These are phyloP conservation scores for Gossypium rotundifolium DNA, from an alignment of 345 rosid genomes.

Conservation along the genomic window DNA sequence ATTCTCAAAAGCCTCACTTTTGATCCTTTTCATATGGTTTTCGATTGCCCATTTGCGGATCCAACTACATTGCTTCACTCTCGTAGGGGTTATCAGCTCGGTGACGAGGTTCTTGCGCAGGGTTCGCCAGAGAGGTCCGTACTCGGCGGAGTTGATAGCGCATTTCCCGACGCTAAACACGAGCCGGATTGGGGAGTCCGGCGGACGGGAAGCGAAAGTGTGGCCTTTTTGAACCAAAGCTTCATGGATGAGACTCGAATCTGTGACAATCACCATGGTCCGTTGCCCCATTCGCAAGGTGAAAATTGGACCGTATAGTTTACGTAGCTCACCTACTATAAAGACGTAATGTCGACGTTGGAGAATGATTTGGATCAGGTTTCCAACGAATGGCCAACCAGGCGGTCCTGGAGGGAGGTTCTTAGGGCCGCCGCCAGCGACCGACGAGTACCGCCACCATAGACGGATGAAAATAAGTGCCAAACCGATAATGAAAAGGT, in stretches of 20 bases:
- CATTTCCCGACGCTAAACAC: slow-evolving; percentile 87
- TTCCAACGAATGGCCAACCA: slow-evolving; percentile 89
- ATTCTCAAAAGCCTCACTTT: slow-evolving; percentile 42
- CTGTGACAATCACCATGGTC: slow-evolving; percentile 15
- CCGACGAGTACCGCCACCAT: slow-evolving; percentile 53
- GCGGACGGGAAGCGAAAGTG: slow-evolving; percentile 72
- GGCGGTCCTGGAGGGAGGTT: slow-evolving; percentile 84
- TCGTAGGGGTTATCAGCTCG: slow-evolving; percentile 61
- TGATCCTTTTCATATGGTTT: slow-evolving; percentile 61
- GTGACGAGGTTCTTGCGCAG: slow-evolving; percentile 80
- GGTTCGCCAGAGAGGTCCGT: slow-evolving; percentile 79
- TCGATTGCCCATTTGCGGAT: slow-evolving; percentile 71
- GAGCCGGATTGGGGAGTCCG: slow-evolving; percentile 79
- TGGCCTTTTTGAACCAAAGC: slow-evolving; percentile 32
- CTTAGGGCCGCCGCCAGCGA: slow-evolving; percentile 5
- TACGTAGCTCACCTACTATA: slow-evolving; percentile 54
- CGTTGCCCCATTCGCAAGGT: slow-evolving; percentile 43
- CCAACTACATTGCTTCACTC: slow-evolving; percentile 85
- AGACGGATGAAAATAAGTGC: slow-evolving; percentile 37
- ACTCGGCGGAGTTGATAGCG: slow-evolving; percentile 84
- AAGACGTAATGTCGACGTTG: slow-evolving; percentile 74
- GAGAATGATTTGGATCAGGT: slow-evolving; percentile 64
- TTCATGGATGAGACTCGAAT: slow-evolving; percentile 4
- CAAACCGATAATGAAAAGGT: slow-evolving; percentile 37
- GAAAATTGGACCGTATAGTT: slow-evolving; percentile 78